phyloP scores from a whole-genome alignment of 192 early-diverging fungal species.

The Spinellus fusiger region DNA sequence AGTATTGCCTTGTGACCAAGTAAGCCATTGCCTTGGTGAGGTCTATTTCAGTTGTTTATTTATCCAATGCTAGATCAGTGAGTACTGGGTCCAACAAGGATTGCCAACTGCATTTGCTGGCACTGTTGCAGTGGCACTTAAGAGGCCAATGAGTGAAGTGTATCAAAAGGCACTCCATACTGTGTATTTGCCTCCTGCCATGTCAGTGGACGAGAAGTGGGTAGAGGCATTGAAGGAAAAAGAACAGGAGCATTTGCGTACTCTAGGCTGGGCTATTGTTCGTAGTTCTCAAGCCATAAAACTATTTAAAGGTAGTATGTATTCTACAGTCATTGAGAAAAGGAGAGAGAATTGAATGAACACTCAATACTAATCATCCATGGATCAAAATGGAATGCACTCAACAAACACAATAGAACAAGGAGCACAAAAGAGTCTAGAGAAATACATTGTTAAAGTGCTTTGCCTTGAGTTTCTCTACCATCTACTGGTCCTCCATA shows the following conservation, averaged over 20 bases:
- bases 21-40: background rate
- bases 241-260: background rate
- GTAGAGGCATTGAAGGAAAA: background rate
- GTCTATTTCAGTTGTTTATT: background rate
- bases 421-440: background rate
- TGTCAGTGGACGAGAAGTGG: background rate
- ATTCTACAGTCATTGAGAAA: background rate
- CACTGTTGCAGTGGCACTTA: background rate
- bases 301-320: background rate
- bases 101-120: background rate
- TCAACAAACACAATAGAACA: background rate
- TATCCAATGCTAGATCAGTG: background rate
- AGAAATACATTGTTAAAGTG: background rate
- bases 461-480: background rate
- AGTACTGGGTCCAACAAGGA: background rate
- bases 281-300: background rate
- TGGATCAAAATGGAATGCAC: background rate
- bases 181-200: background rate
- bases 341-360: background rate
- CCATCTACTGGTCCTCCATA: background rate
- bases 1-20: background rate
- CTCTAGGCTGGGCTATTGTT: background rate
- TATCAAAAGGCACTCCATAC: background rate
- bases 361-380: background rate
- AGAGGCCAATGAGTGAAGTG: background rate